Evolutionary conservation across 768 basidiomycete genomes (phyloP).

Genomic region (Pisolithus tinctorius): DNA sequence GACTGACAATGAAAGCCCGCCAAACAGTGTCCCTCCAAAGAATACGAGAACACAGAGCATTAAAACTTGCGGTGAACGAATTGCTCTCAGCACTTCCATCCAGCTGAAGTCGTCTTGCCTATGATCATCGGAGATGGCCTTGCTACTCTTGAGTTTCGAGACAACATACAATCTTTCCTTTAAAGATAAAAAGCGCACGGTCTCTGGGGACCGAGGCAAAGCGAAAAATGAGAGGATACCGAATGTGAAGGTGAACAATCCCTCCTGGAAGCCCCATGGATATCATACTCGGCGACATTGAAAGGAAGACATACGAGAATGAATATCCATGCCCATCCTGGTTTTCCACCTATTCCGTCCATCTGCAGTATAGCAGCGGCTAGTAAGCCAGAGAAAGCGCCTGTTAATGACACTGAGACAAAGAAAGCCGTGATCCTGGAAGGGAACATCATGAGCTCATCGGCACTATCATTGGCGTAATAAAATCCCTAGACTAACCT

Average conservation of each 20-base stretch:
- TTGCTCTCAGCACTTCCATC: conserved; percentile 44
- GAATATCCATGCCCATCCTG: conserved; percentile 62
- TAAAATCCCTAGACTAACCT: conserved; percentile 19
- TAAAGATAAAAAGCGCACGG: conserved; percentile 16
- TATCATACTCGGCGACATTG: not conserved
- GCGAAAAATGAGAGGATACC: conserved; percentile 46
- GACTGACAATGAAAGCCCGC: conserved; percentile 20
- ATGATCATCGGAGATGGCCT: conserved; percentile 34
- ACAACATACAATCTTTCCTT: conserved; percentile 44
- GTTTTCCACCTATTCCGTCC: conserved; percentile 41
- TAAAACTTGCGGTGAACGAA: conserved; percentile 49
- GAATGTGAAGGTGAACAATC: conserved; percentile 54
- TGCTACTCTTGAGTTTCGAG: conserved; percentile 13
- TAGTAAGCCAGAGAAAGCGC: conserved; percentile 59
- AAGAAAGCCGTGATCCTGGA: conserved; percentile 35
- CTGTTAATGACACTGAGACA: conserved; percentile 44
- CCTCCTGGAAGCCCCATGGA: conserved; percentile 33
- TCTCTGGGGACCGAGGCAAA: conserved; percentile 37
- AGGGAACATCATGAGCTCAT: conserved; percentile 1
- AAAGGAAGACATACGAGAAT: conserved; percentile 31
- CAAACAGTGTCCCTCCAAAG: conserved; percentile 28
- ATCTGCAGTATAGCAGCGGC: conserved; percentile 53
- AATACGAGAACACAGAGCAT: conserved; percentile 46
- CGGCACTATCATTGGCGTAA: not conserved
- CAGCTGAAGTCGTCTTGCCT: conserved; percentile 47